Base-by-base conservation (phyloP, 106 monocot species). In the Narthecium ossifragum region DNA sequence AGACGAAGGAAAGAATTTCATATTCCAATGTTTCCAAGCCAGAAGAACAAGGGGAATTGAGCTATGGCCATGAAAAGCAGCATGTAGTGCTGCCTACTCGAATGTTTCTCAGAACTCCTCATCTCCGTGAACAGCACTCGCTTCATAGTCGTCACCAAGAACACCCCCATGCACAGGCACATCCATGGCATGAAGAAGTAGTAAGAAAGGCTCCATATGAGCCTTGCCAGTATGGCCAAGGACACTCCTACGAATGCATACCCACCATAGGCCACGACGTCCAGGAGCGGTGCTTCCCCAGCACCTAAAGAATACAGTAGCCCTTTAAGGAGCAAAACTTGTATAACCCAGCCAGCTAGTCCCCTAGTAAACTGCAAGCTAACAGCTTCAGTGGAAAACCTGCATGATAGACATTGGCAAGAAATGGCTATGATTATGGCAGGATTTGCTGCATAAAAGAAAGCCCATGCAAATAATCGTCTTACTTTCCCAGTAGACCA, bases 11-110 rank as follows among this genome's bases (percentile, higher is more conserved):
- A 43, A 43, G 22, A 49, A 22, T n/a, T 8, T 72, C 48, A 72
- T 2, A n/a, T 37, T n/a, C 59, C 73, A 56, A 75, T 5, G 21
- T 58, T 69, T n/a, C 75, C 69, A 15, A 75, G 68, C 61, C 61
- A 75, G 57, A 75, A 75, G 62, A 75, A 75, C 31, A 75, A 40
- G 15, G 75, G 75, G 53, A 75, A 63, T 36, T 75, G 75, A 21
- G 45, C 55, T 27, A 63, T 33, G 2, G 49, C 69, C 68, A 75
- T 57, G 31, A 75, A 63, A 20, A 75, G 69, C 57, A 75, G 21
- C 8, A 69, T 14, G 45, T 75, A 75, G 57, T 75, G 53, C 43
- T 63, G 75, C 57, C 69, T 68, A 48, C 69, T 75, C 1, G 75
- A 61, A 23, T 66, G 74, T 59, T 65, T 73, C 49, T 69, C 75